Base-by-base conservation (phyloP, 2,329 filamentous ascomycete genomes). In the Pseudovirgaria hyperparasitica region DNA sequence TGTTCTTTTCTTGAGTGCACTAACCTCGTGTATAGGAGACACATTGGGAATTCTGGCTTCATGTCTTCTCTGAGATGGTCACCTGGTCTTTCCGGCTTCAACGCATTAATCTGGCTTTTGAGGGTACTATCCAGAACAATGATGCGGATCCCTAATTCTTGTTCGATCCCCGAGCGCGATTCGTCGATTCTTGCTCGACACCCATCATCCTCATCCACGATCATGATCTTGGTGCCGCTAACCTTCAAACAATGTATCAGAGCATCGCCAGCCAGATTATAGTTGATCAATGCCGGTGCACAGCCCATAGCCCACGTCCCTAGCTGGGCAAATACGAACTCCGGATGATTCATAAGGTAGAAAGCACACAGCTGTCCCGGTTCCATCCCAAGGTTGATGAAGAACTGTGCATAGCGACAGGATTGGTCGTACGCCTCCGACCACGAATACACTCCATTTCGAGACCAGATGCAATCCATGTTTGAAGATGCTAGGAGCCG, bases 231-330 rank as follows among this genome's bases (percentile, higher is more conserved):
- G 2, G 67, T 58, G 5, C 59, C 60, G 24, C 66, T 67, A 27
- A 79, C 60, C 31, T 62, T 65, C 24, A 82, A 42, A 38, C 76
- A 82, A 48, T 82, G 76, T 23, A 79, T 41, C 36, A 82, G 49
- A 2, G 74, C 68, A 36, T 74, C 65, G 0, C 68, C 71, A 6
- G 65, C 60, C 6, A 82, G 55, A 42, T 82, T 75, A 45, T 76
- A 71, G 46, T 82, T 82, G 46, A 82, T 75, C 50, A 78, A 65
- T 1, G 77, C 76, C 0, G 77, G 77, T 0, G 72, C 73, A 9
- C 71, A 71, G 4, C 77, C 77, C 29, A 82, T 67, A 7, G 70
- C 65, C 62, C 69, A 68, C 3, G 76, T 54, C 0, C 68, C 76
- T 21, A 81, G 43, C 69, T 75, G 77, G 3, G 66, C 65, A 25